Conservation (phyloP, 371 early-diverging fungal genomes). For the Lichtheimia ornata region DNA sequence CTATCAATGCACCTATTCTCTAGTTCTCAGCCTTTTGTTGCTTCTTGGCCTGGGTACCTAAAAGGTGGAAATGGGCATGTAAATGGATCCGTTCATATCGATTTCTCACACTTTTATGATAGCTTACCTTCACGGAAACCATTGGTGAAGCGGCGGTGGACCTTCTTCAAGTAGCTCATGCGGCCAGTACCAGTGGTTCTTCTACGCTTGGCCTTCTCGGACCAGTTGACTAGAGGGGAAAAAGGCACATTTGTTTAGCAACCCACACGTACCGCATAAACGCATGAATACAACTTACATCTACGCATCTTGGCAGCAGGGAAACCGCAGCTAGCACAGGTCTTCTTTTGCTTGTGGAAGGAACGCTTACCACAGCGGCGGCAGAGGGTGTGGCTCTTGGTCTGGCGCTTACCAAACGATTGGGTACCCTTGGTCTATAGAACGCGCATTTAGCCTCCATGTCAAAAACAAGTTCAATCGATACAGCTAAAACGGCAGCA, state of each 20-base stretch:
- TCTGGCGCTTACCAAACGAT: conserved; percentile 99
- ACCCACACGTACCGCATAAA: not conserved
- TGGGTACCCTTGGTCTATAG: conserved; percentile 98
- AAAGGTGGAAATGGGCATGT: conserved; percentile 1
- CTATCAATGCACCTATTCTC: not conserved
- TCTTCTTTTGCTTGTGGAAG: conserved; percentile 99
- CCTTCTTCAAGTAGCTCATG: conserved; percentile 94
- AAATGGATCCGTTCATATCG: not conserved
- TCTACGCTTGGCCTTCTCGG: conserved; percentile 96
- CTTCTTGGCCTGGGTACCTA: conserved; percentile 60
- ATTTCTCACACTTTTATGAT: not conserved
- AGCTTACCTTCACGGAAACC: conserved; percentile 90
- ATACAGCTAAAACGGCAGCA: not conserved
- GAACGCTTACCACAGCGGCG: conserved; percentile 97
- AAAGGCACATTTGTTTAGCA: not conserved
- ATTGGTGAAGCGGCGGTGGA: conserved; percentile 94
- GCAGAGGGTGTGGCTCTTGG: conserved; percentile 99
- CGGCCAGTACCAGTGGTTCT: conserved; percentile 99
- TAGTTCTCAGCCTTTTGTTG: conserved; percentile 37
- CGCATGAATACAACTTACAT: conserved; percentile 62
- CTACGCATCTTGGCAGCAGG: conserved; percentile 97
- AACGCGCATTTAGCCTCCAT: not conserved
- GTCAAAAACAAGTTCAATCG: not conserved
- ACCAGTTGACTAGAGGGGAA: conserved; percentile 86
- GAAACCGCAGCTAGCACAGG: conserved; percentile 99